A percentile compares a stretch with the other conserved stretches of the same genome.
These are phyloP conservation scores for Populus simonii DNA, from an alignment of 345 rosid species.

Conservation along the genomic window DNA sequence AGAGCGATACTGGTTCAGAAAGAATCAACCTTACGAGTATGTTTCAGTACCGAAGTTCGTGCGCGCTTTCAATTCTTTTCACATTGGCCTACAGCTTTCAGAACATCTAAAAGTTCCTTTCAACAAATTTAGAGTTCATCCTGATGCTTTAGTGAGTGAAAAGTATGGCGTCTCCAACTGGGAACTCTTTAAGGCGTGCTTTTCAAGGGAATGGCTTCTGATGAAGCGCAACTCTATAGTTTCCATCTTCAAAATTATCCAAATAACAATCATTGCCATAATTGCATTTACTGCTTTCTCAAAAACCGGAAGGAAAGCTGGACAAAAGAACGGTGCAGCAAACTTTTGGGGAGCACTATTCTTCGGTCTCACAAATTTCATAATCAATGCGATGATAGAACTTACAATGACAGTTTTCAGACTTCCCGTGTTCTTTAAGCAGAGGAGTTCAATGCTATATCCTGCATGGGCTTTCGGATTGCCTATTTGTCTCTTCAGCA, in stretches of 20 bases:
- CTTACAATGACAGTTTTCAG: conserved; percentile 16
- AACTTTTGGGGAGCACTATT: conserved; percentile 20
- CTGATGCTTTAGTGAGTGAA: conserved; percentile 58
- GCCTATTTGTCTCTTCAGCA: conserved; percentile 19
- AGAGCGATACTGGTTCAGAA: conserved; percentile 66
- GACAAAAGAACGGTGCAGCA: conserved; percentile 4
- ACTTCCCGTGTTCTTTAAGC: conserved; percentile 28
- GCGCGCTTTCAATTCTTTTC: conserved; percentile 48
- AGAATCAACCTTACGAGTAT: conserved; percentile 46
- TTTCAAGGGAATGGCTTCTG: conserved; percentile 67
- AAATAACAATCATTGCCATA: conserved; percentile 16
- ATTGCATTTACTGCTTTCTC: conserved; percentile 15
- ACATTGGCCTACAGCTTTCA: conserved; percentile 42
- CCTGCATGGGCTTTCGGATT: conserved; percentile 23
- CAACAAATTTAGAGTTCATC: conserved; percentile 54
- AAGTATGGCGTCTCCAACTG: conserved; percentile 65
- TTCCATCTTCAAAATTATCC: conserved; percentile 21
- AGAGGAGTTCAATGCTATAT: conserved; percentile 15
- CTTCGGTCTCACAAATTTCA: conserved; percentile 12
- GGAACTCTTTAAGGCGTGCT: conserved; percentile 69
- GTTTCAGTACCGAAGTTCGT: conserved; percentile 49
- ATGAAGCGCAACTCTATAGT: conserved; percentile 48
- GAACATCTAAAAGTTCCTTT: conserved; percentile 50
- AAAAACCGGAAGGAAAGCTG: conserved; percentile 23
- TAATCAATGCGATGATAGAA: conserved; percentile 24